Base-by-base conservation (phyloP, 2,329 filamentous ascomycete species). In the Bipolaris oryzae region DNA sequence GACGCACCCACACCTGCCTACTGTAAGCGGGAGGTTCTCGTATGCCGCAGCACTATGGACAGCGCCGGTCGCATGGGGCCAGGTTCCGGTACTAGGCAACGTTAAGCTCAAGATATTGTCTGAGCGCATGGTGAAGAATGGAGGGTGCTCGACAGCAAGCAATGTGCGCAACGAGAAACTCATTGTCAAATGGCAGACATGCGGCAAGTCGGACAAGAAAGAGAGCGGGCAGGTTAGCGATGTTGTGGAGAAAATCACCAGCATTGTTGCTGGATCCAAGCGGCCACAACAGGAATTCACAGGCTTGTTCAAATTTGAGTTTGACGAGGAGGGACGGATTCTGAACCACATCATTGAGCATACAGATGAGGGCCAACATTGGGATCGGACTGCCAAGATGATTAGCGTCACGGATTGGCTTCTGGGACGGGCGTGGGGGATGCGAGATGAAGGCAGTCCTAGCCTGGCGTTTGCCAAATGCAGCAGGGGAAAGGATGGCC, bases 1-100 rank as follows among this genome's bases (percentile, higher is more conserved):
- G 4, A 95, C 91, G 0, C 91, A 96, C 70, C 91, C 90, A 2
- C 89, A 94, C 74, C 90, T 99, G 2, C 95, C 95, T 33, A 90
- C 87, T n/a, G 95, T 98, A 38, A 91, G 91, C 25, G 95, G 95
- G 50, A 87, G 90, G 44, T 89, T 97, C 34, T 89, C 92, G 45
- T 99, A 99, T 76, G 90, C 90, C 34, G 94, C 95, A 16, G 95
- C 95, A 2, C 82, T 99, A 35, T 98, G 93, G 93, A 97, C 95
- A 0, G 92, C 93, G 0, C 95, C 95, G 0, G 89, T 99, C 49
- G 94, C 93, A 28, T 99, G 95, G 95, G 96, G 96, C 70, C 87
- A 91, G 25, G 84, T 99, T 1, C 95, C 95, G 2, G 86, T 98
- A 18, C 85, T 97, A 31, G 93, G 94, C 64, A 96, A 96, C 70